Evolutionary conservation across 2,329 filamentous ascomycete species (phyloP).

Genomic region (Penicillium expansum): DNA sequence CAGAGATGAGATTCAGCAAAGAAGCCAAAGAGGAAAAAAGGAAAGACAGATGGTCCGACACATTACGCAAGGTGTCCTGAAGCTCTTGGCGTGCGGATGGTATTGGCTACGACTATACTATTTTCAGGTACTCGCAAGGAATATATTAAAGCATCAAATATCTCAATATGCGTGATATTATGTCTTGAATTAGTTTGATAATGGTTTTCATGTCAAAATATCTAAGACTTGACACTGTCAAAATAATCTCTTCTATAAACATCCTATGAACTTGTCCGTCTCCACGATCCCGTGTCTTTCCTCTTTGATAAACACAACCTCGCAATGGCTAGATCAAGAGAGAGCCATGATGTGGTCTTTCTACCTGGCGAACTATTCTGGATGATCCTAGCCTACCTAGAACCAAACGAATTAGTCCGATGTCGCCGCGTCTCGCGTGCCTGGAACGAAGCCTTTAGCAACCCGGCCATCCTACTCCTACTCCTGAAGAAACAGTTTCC

Average conservation of each 20-base stretch:
- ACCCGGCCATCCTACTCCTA: conserved; percentile 46
- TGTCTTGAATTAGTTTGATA: not conserved
- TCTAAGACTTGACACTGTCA: not conserved
- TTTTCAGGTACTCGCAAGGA: not conserved
- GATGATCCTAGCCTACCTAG: conserved; percentile 51
- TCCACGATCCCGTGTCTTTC: not conserved
- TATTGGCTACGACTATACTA: conserved; percentile 6
- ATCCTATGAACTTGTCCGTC: not conserved
- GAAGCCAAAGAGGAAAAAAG: conserved; percentile 2
- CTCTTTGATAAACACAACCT: not conserved
- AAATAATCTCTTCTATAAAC: not conserved
- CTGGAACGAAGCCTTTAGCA: conserved; percentile 53
- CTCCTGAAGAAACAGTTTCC: conserved; percentile 55
- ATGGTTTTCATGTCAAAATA: not conserved
- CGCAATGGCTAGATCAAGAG: conserved; percentile 10
- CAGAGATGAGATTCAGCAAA: not conserved
- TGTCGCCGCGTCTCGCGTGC: conserved; percentile 53
- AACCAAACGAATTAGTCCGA: conserved; percentile 51
- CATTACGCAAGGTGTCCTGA: conserved; percentile 42
- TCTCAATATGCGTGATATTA: not conserved
- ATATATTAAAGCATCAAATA: not conserved
- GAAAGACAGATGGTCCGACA: conserved; percentile 7
- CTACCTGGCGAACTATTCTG: conserved; percentile 61
- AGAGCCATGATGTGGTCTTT: conserved; percentile 23
- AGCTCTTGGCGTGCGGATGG: conserved; percentile 38